Evolutionary conservation across 257 asterid genomes (phyloP), one percentile per base, ranked within the genome.

Genomic region (Echites panduratus): DNA sequence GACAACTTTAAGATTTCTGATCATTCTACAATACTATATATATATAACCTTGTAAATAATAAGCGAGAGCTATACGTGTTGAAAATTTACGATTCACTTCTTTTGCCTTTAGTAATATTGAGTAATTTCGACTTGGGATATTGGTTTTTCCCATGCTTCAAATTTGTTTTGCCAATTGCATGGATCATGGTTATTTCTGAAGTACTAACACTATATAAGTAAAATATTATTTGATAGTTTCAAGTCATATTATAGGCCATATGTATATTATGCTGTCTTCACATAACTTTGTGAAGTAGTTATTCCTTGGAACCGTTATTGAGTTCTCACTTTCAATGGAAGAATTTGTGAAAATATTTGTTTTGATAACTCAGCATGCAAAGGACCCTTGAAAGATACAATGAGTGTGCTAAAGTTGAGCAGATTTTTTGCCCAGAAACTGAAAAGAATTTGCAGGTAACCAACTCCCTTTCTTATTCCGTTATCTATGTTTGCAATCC

Each of bases 391-490:
- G 80, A 77, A 81, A 87, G 77, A 81, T 90, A 90, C 73, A 75
- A 74, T 9, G 84, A 79, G 52, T 74, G 77, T 68, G 78, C 79
- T 22, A 82, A 74, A 76, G 84, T 81, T 73, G 66, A 52, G 65
- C 76, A 62, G 32, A 79, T 68, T 35, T 68, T 32, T 74, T 44
- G 20, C 66, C 68, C 38, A 59, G 85, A 81, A 38, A 70, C 53
- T 38, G 85, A 83, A 64, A 84, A 75, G 16, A 70, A 78, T 49
- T 41, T 71, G 22, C 86, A 87, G 93, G 96, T 87, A 29, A 81
- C 45, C 41, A 19, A 9, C 3, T n/a, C n/a, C n/a, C n/a, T n/a
- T n/a, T n/a, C n/a, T n/a, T n/a, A n/a, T n/a, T n/a, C n/a, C n/a
- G n/a, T 65, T 4, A 59, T 13, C 29, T 4, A 7, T 7, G 6